Evolutionary conservation across 2,329 filamentous ascomycete genomes (phyloP).

Genomic region (Coniochaeta prunicola): DNA sequence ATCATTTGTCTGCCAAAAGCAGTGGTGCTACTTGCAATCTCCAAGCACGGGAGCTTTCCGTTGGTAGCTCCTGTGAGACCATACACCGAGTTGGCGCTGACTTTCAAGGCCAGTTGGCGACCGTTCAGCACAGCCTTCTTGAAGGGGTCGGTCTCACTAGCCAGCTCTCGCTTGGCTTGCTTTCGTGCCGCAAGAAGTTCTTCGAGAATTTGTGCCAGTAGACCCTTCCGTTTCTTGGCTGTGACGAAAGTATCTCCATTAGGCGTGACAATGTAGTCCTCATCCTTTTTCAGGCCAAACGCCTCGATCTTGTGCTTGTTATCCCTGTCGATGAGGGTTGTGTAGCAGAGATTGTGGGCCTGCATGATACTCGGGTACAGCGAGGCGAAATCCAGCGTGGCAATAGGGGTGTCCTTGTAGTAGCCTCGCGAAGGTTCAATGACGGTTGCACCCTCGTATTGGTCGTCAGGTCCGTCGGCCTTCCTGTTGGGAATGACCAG

Average conservation of each 20-base stretch:
- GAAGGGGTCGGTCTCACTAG: slow-evolving; percentile 86
- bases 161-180: slow-evolving; percentile 84
- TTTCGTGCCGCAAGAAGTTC: slow-evolving; percentile 90
- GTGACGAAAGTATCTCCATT: slow-evolving; percentile 94
- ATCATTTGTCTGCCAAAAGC: slow-evolving; percentile 99
- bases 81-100: slow-evolving; percentile 97
- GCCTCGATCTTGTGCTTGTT: slow-evolving; percentile 72
- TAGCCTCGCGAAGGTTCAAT: slow-evolving; percentile 92
- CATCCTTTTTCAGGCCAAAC: slow-evolving; percentile 71
- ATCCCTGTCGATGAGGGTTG: slow-evolving; percentile 75
- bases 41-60: slow-evolving; percentile 89
- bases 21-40: slow-evolving; percentile 94
- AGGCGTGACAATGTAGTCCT: slow-evolving; percentile 94
- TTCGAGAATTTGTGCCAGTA: slow-evolving; percentile 91
- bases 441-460: slow-evolving; percentile 96
- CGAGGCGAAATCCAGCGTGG: slow-evolving; percentile 96
- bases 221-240: slow-evolving; percentile 77
- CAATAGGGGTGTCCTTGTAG: slow-evolving; percentile 81
- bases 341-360: slow-evolving; percentile 97
- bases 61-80: slow-evolving; percentile 93
- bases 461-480: slow-evolving; percentile 66
- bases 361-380: slow-evolving; percentile 99
- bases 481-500: slow-evolving; percentile 87
- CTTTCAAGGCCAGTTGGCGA: slow-evolving; percentile 90
- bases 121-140: slow-evolving; percentile 97